A percentile compares a stretch with the other conserved stretches of the same genome.
phyloP scores from a whole-genome alignment of 306 rosid species.

The Rubus parviflorus region DNA sequence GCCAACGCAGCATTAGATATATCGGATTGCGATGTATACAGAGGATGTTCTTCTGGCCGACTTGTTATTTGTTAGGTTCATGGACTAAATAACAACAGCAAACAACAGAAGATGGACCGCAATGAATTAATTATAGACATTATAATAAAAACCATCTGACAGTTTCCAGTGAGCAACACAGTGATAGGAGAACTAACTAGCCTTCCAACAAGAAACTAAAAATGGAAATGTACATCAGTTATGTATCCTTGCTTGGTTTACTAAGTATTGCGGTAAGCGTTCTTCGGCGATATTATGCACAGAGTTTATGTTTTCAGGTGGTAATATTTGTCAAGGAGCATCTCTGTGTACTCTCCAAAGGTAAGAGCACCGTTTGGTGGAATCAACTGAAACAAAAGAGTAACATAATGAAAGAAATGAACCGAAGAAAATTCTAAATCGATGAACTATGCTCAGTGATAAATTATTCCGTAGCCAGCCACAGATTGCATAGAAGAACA shows the following conservation, averaged over 20 bases:
- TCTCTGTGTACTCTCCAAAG: conserved; percentile 88
- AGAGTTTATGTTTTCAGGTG: conserved; percentile 31
- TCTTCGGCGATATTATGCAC: neutral
- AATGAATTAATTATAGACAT: neutral
- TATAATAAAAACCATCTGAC: neutral
- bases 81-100: neutral
- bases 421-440: too few species aligned
- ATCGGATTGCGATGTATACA: neutral
- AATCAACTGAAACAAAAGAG: conserved; percentile 52
- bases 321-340: conserved; percentile 86
- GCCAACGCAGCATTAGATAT: neutral
- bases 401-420: neutral
- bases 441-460: too few species aligned
- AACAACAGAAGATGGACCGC: neutral
- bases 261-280: neutral
- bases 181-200: neutral
- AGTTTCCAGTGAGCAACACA: neutral
- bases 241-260: neutral
- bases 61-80: conserved; percentile 7
- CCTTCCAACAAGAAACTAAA: neutral
- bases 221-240: conserved; percentile 2
- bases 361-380: conserved; percentile 63
- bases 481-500: neutral
- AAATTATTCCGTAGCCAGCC: too few species aligned
- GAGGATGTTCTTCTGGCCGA: neutral